Evolutionary conservation across 2,329 filamentous ascomycete species (phyloP).

Genomic region (Pleurostoma richardsiae): DNA sequence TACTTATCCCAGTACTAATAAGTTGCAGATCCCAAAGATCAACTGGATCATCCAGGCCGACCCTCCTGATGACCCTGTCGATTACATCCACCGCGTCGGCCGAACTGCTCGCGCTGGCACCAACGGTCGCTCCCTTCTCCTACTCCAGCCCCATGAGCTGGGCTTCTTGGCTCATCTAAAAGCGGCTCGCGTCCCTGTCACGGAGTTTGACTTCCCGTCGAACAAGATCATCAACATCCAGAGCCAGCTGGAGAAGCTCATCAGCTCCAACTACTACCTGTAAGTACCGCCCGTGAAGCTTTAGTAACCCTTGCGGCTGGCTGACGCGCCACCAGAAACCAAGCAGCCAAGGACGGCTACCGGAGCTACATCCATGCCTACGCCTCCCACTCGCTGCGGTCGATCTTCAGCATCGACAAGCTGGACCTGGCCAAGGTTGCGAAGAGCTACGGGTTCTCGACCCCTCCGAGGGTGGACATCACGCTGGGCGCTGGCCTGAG

Average conservation of each 20-base stretch:
- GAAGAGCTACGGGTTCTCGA: constrained; percentile 76
- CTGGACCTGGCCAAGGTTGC: constrained; percentile 79
- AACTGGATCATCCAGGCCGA: constrained; percentile 98
- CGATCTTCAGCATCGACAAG: constrained; percentile 81
- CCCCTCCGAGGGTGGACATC: constrained; percentile 75
- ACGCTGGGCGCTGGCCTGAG: constrained; percentile 72
- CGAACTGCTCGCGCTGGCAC: constrained; percentile 82
- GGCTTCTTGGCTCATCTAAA: constrained; percentile 91
- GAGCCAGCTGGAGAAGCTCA: constrained; percentile 88
- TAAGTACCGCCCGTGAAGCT: too few relatives aligned
- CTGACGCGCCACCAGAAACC: constrained; percentile 45
- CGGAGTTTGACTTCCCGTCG: constrained; percentile 91
- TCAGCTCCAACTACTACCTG: constrained; percentile 93
- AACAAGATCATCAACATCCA: constrained; percentile 91
- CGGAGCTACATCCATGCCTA: constrained; percentile 93
- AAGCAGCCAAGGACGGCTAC: constrained; percentile 74
- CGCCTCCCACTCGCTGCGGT: constrained; percentile 75
- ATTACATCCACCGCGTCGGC: constrained; percentile 95
- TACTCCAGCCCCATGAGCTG: constrained; percentile 86
- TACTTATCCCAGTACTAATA: constrained; percentile 10
- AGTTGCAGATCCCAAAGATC: constrained; percentile 71
- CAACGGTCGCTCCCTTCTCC: constrained; percentile 86
- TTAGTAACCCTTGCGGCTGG: too few relatives aligned
- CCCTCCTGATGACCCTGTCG: constrained; percentile 82
- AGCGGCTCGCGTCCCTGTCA: constrained; percentile 84